These are phyloP conservation scores for Cadophora gregata DNA, from an alignment of 2,329 filamentous ascomycete genomes.

Conservation along the genomic window DNA sequence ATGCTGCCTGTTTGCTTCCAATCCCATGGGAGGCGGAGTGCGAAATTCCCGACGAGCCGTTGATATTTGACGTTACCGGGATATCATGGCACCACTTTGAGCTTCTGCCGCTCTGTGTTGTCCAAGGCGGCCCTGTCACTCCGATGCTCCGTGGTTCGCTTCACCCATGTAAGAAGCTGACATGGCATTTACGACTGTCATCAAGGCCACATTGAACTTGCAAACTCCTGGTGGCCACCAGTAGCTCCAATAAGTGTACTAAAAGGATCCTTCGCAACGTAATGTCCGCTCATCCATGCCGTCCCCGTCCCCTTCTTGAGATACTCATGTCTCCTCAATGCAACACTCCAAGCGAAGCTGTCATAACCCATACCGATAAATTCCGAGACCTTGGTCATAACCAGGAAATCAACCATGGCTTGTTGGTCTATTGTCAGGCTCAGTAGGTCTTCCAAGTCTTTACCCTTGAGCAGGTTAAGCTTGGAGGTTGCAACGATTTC, in stretches of 20 bases:
- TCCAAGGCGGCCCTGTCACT: background rate
- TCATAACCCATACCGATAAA: conserved; percentile 52
- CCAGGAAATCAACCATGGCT: conserved; percentile 55
- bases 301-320: conserved; percentile 14
- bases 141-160: background rate
- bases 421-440: conserved; percentile 53
- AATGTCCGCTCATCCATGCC: conserved; percentile 26
- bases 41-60: background rate
- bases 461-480: conserved; percentile 47
- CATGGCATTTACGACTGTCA: background rate
- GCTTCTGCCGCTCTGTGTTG: background rate
- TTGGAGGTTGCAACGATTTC: conserved; percentile 50
- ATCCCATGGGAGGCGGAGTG: too few relatives aligned
- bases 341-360: conserved; percentile 54
- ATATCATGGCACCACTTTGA: background rate
- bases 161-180: background rate
- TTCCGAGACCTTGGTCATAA: conserved; percentile 50
- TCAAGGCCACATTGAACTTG: conserved; percentile 37
- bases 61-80: background rate
- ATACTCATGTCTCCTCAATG: conserved; percentile 40
- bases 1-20: too few relatives aligned
- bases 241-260: conserved; percentile 34
- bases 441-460: conserved; percentile 45
- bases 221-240: conserved; percentile 32
- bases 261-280: conserved; percentile 35